Evolutionary conservation across 768 basidiomycete species (phyloP).

Genomic region (Gloeostereum incarnatum): DNA sequence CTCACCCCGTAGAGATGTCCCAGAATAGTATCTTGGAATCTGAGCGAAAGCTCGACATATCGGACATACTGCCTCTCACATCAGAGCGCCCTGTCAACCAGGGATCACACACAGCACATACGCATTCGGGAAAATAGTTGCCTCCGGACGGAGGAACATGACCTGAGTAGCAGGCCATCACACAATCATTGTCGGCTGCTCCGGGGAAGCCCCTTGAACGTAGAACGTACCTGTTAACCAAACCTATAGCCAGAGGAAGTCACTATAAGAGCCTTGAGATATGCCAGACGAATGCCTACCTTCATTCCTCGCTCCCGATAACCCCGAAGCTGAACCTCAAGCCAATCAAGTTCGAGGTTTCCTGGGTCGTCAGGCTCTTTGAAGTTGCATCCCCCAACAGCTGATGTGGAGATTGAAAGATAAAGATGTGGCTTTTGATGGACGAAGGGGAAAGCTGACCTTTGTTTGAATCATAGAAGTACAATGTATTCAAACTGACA

Average conservation of each 20-base stretch:
- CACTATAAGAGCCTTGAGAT: constrained; percentile 5
- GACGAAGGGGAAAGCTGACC: constrained; percentile 27
- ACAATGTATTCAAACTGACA: constrained; percentile 84
- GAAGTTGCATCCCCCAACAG: constrained; percentile 66
- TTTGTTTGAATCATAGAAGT: constrained; percentile 87
- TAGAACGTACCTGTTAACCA: constrained; percentile 32
- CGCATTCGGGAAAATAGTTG: constrained; percentile 82
- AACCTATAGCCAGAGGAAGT: constrained; percentile 25
- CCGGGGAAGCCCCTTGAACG: constrained; percentile 2
- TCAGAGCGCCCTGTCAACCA: constrained; percentile 10
- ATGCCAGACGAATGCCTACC: constrained; percentile 26
- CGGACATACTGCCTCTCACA: constrained; percentile 40
- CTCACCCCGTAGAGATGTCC: constrained; percentile 80
- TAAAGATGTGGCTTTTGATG: background rate
- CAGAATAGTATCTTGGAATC: constrained; percentile 82
- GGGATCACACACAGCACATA: constrained; percentile 26
- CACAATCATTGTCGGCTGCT: constrained; percentile 5
- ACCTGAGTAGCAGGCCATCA: constrained; percentile 34
- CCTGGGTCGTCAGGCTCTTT: constrained; percentile 70
- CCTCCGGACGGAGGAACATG: constrained; percentile 81
- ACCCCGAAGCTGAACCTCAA: constrained; percentile 70
- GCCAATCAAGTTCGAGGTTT: constrained; percentile 82
- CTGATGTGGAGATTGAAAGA: constrained; percentile 22
- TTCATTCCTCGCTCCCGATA: constrained; percentile 69
- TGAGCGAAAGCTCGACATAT: constrained; percentile 65